phyloP scores from a whole-genome alignment of 2,329 filamentous ascomycete species.

The Beauveria sp. region DNA sequence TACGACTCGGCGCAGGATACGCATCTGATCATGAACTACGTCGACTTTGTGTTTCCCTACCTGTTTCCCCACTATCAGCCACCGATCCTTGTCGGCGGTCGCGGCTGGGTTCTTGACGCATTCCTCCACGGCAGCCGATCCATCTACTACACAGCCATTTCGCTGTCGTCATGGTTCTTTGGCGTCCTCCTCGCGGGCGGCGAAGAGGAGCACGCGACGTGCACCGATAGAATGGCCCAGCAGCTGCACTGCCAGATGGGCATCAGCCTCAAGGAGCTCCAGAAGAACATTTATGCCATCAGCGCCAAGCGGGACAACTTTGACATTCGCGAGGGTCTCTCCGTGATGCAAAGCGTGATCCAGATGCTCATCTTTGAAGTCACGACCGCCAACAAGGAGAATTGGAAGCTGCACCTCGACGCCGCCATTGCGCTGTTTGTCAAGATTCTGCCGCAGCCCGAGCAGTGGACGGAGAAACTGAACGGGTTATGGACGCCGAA shows the following conservation, averaged over 20 bases:
- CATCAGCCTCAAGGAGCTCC: slow-evolving; percentile 36
- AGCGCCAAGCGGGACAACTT: slow-evolving; percentile 24
- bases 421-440: slow-evolving; percentile 42
- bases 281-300: slow-evolving; percentile 32
- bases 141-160: slow-evolving; percentile 49
- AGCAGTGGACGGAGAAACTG: slow-evolving; percentile 30
- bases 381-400: slow-evolving; percentile 35
- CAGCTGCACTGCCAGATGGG: slow-evolving; percentile 38
- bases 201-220: slow-evolving; percentile 26
- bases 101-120: slow-evolving; percentile 52
- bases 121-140: slow-evolving; percentile 46
- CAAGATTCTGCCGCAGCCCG: slow-evolving; percentile 33
- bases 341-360: slow-evolving; percentile 42
- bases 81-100: slow-evolving; percentile 45
- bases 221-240: slow-evolving; percentile 27
- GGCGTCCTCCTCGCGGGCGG: slow-evolving; percentile 34
- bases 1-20: slow-evolving; percentile 19
- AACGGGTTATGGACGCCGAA: slow-evolving; percentile 21
- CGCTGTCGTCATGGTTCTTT: slow-evolving; percentile 51
- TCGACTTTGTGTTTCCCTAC: slow-evolving; percentile 56
- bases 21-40: slow-evolving; percentile 48
- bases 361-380: slow-evolving; percentile 49
- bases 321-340: slow-evolving; percentile 27
- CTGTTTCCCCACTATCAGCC: slow-evolving; percentile 57
- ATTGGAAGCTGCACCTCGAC: slow-evolving; percentile 43